Percentiles rank a stretch among this genome's conserved stretches.
Conservation (phyloP, 23 red algal genomes). For the Porphyridium purpureum region DNA sequence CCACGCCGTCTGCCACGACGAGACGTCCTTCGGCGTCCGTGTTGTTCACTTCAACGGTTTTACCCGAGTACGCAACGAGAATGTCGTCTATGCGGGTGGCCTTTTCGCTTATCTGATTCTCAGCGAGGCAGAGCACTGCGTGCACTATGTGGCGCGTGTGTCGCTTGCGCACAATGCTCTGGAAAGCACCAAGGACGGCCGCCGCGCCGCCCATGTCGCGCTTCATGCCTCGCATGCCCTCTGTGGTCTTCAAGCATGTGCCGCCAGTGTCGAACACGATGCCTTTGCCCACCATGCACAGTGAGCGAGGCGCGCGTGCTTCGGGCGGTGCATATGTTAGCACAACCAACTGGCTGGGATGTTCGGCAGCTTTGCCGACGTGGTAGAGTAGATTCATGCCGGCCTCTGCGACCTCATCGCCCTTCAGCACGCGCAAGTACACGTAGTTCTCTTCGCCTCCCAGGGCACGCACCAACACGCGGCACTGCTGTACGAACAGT, state of each 20-base stretch:
- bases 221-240: conserved; percentile 26
- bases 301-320: too few relatives aligned
- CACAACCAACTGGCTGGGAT: too few relatives aligned
- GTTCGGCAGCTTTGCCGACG: too few relatives aligned
- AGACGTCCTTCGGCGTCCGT: conserved; percentile 28
- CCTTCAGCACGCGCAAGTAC: too few relatives aligned
- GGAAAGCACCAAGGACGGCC: conserved; percentile 17
- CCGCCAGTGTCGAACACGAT: conserved; percentile 39
- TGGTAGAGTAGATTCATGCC: too few relatives aligned
- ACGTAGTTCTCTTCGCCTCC: too few relatives aligned
- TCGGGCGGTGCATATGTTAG: too few relatives aligned
- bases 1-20: conserved; percentile 14
- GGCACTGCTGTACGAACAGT: too few relatives aligned
- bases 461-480: too few relatives aligned
- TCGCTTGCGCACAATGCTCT: conserved; percentile 2
- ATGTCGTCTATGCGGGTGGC: conserved; percentile 15
- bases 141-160: not conserved
- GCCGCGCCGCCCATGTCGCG: conserved; percentile 25
- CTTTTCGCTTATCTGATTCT: conserved; percentile 7
- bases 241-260: conserved; percentile 9
- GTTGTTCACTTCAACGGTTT: conserved; percentile 32
- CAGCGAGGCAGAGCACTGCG: conserved; percentile 17
- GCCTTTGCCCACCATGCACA: conserved; percentile 27
- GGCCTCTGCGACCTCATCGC: too few relatives aligned
- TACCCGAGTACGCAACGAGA: conserved; percentile 7